Conservation (phyloP, 768 basidiomycete species). For the Xanthoconium purpureum region DNA sequence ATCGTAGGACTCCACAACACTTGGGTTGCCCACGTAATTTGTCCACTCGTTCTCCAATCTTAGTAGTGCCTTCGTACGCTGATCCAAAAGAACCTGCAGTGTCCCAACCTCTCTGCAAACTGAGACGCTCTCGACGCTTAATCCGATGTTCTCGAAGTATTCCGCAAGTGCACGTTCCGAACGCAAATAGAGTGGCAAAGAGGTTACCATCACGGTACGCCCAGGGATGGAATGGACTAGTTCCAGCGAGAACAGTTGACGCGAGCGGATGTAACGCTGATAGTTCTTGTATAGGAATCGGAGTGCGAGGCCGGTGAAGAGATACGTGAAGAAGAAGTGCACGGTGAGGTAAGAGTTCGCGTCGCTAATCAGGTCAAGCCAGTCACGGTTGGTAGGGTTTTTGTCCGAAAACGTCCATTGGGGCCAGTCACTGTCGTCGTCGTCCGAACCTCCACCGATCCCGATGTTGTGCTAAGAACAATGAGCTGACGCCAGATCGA, state of each 20-base stretch:
- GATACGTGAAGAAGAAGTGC: constrained; percentile 90
- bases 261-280: constrained; percentile 79
- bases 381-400: constrained; percentile 46
- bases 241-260: constrained; percentile 92
- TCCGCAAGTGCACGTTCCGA: constrained; percentile 84
- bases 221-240: constrained; percentile 93
- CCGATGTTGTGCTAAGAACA: constrained; percentile 64
- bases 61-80: constrained; percentile 75
- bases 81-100: constrained; percentile 69
- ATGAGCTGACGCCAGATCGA: constrained; percentile 1
- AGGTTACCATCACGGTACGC: constrained; percentile 85
- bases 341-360: constrained; percentile 85
- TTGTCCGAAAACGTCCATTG: constrained; percentile 25
- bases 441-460: constrained; percentile 48
- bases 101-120: constrained; percentile 80
- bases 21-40: constrained; percentile 91
- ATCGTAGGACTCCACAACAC: constrained; percentile 77
- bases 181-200: constrained; percentile 79
- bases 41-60: constrained; percentile 85
- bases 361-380: constrained; percentile 88
- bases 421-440: constrained; percentile 49
- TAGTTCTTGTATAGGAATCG: constrained; percentile 89
- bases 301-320: constrained; percentile 85
- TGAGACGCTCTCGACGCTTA: constrained; percentile 89
- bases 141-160: constrained; percentile 87